A percentile compares a stretch with the other conserved stretches of the same genome.
phyloP scores from a whole-genome alignment of 2,329 filamentous ascomycete species.

The Talaromyces sp. region DNA sequence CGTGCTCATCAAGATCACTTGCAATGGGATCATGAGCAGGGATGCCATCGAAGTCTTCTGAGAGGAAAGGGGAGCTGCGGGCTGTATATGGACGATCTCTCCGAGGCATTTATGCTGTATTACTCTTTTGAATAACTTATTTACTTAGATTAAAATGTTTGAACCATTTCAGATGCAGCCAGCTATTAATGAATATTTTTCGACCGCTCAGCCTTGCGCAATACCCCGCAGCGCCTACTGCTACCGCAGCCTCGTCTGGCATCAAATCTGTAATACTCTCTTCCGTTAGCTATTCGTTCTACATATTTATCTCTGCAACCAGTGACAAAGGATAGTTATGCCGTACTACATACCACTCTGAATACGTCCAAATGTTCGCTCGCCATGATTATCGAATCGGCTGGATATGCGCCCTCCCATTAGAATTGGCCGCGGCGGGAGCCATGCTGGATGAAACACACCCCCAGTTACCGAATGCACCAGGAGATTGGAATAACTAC shows the following conservation, averaged over 20 bases:
- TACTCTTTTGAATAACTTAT: background rate
- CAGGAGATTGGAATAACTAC: background rate
- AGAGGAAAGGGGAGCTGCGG: background rate
- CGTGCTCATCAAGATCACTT: background rate
- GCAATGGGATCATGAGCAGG: background rate
- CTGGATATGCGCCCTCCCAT: background rate
- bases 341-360: background rate
- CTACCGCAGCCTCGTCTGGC: background rate
- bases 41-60: background rate
- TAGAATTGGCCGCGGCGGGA: background rate
- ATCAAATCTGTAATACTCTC: background rate
- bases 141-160: background rate
- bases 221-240: background rate
- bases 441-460: background rate
- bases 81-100: background rate
- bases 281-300: background rate
- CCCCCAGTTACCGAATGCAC: background rate
- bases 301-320: background rate
- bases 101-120: background rate
- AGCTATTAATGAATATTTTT: background rate
- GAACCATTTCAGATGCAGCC: background rate
- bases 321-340: background rate
- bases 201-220: background rate
- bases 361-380: background rate
- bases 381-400: conserved; percentile 1